Percentiles rank a stretch among this genome's conserved stretches.
Evolutionary conservation across 305 asterid genomes (phyloP).

Genomic region (Solanum hybrid): DNA sequence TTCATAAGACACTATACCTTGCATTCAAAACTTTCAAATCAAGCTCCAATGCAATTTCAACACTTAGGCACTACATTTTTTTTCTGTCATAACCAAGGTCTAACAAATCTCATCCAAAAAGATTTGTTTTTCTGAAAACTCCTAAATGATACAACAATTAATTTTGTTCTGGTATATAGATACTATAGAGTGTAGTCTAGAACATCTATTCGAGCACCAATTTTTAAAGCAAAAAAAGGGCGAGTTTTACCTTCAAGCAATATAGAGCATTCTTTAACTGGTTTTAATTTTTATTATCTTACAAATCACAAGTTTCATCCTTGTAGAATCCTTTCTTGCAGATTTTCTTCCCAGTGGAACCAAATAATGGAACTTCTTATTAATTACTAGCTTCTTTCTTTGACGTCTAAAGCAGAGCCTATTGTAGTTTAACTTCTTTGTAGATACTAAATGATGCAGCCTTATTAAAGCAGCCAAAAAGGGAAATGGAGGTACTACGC

Average conservation of each 20-base stretch:
- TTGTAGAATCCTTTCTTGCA: background rate
- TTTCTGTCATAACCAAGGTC: background rate
- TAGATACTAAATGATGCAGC: constrained; percentile 95
- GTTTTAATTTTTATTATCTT: background rate
- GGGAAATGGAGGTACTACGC: constrained; percentile 81
- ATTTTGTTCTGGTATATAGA: background rate
- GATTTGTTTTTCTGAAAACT: background rate
- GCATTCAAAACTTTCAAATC: background rate
- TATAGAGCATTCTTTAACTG: background rate
- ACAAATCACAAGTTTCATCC: background rate
- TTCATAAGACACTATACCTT: background rate
- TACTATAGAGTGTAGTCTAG: background rate
- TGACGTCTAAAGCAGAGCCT: constrained; percentile 6
- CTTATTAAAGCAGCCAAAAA: constrained; percentile 71
- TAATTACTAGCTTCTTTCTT: background rate
- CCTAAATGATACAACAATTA: background rate
- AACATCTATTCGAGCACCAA: background rate
- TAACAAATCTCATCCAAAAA: background rate
- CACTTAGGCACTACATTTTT: background rate
- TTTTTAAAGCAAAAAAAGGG: background rate
- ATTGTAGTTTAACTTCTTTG: constrained; percentile 11
- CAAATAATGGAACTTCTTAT: background rate
- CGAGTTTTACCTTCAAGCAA: background rate
- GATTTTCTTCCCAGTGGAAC: background rate
- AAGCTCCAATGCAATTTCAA: background rate